phyloP scores from a whole-genome alignment of 2,329 filamentous ascomycete species.

The Diaporthe nobilis region DNA sequence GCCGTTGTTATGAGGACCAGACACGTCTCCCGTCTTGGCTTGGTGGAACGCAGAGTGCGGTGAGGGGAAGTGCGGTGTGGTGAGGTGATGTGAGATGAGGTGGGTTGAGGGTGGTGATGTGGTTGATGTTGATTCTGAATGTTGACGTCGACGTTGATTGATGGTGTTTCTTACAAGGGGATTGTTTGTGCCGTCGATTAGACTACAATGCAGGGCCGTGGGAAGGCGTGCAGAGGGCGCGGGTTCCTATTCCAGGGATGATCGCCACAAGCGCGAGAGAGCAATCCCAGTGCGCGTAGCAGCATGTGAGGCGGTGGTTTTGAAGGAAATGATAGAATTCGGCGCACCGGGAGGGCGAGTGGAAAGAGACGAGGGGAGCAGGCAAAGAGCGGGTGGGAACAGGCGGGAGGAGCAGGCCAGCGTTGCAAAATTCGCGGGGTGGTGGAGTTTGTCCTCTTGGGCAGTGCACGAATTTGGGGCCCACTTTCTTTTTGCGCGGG shows the following conservation, averaged over 20 bases:
- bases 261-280: slow-evolving; percentile 15
- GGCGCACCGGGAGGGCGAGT: slow-evolving; percentile 34
- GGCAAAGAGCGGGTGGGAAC: background rate
- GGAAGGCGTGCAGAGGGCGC: slow-evolving; percentile 10
- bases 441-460: slow-evolving; percentile 35
- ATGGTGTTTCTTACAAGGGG: slow-evolving; percentile 12
- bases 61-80: background rate
- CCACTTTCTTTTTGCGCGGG: background rate
- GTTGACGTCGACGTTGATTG: background rate
- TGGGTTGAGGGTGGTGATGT: background rate
- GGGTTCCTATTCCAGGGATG: slow-evolving; percentile 5
- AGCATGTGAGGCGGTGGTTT: slow-evolving; percentile 29
- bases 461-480: slow-evolving; percentile 38
- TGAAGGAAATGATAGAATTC: slow-evolving; percentile 26
- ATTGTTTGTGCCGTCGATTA: background rate
- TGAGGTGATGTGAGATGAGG: background rate
- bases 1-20: background rate
- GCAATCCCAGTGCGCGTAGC: slow-evolving; percentile 38
- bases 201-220: background rate
- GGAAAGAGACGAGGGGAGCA: slow-evolving; percentile 23
- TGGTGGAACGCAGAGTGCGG: background rate
- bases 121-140: background rate
- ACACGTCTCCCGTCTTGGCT: slow-evolving; percentile 7
- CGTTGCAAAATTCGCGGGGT: slow-evolving; percentile 37
- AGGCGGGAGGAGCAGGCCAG: background rate